Evolutionary conservation across 1,139 yeast genomes (phyloP).

Genomic region (Candida sp.): DNA sequence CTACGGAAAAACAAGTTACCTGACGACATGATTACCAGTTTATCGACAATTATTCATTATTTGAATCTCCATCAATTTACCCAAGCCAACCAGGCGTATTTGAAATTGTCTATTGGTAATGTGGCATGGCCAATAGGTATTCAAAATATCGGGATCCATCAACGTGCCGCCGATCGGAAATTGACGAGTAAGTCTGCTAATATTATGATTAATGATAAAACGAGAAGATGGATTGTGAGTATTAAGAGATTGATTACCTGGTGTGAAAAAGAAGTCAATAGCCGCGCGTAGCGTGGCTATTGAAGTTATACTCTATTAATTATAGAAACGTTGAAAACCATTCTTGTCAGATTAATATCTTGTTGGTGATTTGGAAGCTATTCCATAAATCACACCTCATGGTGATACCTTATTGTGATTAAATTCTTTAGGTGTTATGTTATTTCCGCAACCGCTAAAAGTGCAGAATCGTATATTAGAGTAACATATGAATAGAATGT

Average conservation of each 20-base stretch:
- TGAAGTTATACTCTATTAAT: too few relatives aligned
- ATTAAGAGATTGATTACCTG: conserved; percentile 68
- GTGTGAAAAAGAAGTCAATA: conserved; percentile 4
- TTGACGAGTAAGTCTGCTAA: conserved; percentile 56
- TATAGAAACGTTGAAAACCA: too few relatives aligned
- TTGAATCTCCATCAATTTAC: conserved; percentile 52
- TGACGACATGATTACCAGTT: conserved; percentile 45
- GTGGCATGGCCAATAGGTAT: conserved; percentile 96
- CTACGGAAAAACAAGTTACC: conserved; percentile 49
- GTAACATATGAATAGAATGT: too few relatives aligned
- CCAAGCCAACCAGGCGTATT: conserved; percentile 66
- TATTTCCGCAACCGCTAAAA: too few relatives aligned
- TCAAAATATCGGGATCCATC: conserved; percentile 75
- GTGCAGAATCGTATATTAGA: too few relatives aligned
- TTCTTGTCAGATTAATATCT: too few relatives aligned
- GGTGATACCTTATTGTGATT: too few relatives aligned
- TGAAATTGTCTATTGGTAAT: conserved; percentile 79
- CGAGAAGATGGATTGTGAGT: conserved; percentile 75
- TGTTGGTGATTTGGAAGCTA: too few relatives aligned
- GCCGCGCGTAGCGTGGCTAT: background rate
- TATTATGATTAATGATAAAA: conserved; percentile 74
- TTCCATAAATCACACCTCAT: too few relatives aligned
- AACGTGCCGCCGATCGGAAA: conserved; percentile 51
- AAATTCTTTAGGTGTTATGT: too few relatives aligned
- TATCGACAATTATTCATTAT: conserved; percentile 59